phyloP scores from a whole-genome alignment of 352 stramenopile genomes.

The Pythium apleroticum region DNA sequence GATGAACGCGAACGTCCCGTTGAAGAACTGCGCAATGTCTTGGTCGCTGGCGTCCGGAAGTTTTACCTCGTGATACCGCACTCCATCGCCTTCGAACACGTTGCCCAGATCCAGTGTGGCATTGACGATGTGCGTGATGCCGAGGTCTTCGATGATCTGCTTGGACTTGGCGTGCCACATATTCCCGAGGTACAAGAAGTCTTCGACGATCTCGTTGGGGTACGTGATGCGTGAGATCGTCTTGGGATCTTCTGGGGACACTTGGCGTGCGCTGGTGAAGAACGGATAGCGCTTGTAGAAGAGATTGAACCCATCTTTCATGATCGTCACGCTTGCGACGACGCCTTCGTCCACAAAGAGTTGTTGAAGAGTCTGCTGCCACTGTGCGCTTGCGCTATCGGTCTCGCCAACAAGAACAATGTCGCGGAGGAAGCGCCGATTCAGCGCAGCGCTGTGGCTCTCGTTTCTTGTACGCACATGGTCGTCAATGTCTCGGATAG shows the following conservation, averaged over 20 bases:
- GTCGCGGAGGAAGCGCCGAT: constrained; percentile 47
- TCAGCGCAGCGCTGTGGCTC: neutral
- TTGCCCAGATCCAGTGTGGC: constrained; percentile 59
- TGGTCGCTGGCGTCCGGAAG: constrained; percentile 42
- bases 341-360: constrained; percentile 49
- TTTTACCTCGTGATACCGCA: constrained; percentile 67
- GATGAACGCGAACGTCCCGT: constrained; percentile 52
- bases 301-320: constrained; percentile 37
- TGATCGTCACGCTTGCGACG: constrained; percentile 44
- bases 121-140: constrained; percentile 77
- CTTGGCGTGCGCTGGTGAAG: constrained; percentile 36
- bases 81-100: constrained; percentile 41
- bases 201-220: constrained; percentile 66
- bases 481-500: constrained; percentile 28
- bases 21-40: constrained; percentile 50
- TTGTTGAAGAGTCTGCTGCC: constrained; percentile 39
- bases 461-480: constrained; percentile 12
- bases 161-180: constrained; percentile 67
- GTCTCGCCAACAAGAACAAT: constrained; percentile 51
- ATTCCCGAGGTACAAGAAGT: constrained; percentile 72
- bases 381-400: constrained; percentile 33
- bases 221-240: constrained; percentile 43
- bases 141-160: constrained; percentile 52
- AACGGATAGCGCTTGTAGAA: constrained; percentile 67
- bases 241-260: neutral